phyloP scores from a whole-genome alignment of 495 filamentous ascomycete species.

The Xylaria curta region DNA sequence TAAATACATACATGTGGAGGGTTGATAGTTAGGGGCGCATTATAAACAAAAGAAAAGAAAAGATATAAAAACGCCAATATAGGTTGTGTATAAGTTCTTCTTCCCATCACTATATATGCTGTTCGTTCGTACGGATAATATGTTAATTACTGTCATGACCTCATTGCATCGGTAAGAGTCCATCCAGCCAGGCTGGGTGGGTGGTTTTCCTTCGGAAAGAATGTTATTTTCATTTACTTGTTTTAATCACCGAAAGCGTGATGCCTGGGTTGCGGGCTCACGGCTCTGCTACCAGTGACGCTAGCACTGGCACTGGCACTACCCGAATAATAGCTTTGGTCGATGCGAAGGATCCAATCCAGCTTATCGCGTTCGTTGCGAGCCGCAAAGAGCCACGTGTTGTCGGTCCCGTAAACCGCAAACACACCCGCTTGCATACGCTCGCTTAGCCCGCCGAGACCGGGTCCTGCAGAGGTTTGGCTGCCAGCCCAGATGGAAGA shows the following conservation, averaged over 20 bases:
- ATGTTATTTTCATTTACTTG: not conserved
- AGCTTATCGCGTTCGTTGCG: constrained; percentile 86
- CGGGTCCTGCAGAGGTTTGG: constrained; percentile 36
- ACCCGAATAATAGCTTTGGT: constrained; percentile 56
- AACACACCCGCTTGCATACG: constrained; percentile 75
- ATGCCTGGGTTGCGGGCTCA: constrained; percentile 38
- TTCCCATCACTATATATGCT: constrained; percentile 17
- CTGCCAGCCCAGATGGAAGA: constrained; percentile 44
- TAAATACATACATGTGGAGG: not conserved
- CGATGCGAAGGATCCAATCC: constrained; percentile 90
- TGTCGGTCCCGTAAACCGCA: constrained; percentile 90
- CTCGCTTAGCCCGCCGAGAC: constrained; percentile 53
- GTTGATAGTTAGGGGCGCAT: not conserved
- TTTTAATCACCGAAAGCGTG: constrained; percentile 25
- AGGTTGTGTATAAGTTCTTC: not conserved
- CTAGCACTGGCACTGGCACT: constrained; percentile 28
- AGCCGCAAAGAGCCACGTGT: constrained; percentile 93
- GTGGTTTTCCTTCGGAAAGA: not conserved
- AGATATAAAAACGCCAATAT: not conserved
- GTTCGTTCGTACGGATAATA: not conserved
- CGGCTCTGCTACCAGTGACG: constrained; percentile 41
- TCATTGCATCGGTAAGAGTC: constrained; percentile 20
- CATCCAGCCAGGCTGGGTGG: not conserved
- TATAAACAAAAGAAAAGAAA: constrained; percentile 8
- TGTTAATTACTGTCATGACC: constrained; percentile 26